Conservation (phyloP, 2,329 filamentous ascomycete species). For the Myriangium duriaei region DNA sequence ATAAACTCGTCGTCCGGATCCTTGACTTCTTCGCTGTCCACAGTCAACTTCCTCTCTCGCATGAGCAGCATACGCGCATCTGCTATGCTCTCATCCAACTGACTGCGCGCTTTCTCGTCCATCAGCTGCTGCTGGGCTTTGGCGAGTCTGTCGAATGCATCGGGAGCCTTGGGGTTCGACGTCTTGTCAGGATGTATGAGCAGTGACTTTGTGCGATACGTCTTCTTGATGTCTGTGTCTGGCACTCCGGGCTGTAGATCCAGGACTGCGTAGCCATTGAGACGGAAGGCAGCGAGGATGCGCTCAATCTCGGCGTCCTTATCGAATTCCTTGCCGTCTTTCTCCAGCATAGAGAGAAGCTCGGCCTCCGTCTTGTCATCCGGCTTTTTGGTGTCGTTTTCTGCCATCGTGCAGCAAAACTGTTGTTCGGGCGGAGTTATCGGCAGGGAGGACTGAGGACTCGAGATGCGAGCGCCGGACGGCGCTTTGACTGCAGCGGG, state of each 20-base stretch:
- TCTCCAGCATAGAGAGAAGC: conserved; percentile 67
- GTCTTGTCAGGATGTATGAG: conserved; percentile 99
- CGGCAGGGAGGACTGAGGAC: too few relatives aligned
- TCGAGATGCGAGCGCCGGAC: too few relatives aligned
- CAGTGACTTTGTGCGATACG: conserved; percentile 95
- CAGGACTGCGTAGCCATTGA: conserved; percentile 80
- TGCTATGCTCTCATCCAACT: conserved; percentile 86
- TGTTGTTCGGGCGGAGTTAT: too few relatives aligned
- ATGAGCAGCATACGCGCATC: conserved; percentile 93
- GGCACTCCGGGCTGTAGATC: conserved; percentile 91
- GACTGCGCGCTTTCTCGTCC: conserved; percentile 81
- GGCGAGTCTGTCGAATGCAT: conserved; percentile 92
- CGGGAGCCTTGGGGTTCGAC: conserved; percentile 75
- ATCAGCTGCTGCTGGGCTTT: conserved; percentile 85
- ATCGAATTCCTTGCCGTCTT: conserved; percentile 78
- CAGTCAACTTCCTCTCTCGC: conserved; percentile 84
- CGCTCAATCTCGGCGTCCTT: conserved; percentile 97
- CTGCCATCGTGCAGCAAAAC: conserved; percentile 39
- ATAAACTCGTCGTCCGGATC: conserved; percentile 60
- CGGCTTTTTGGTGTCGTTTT: conserved; percentile 27
- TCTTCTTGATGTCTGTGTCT: conserved; percentile 88
- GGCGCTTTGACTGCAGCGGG: too few relatives aligned
- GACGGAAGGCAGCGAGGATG: conserved; percentile 79
- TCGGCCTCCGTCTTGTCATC: conserved; percentile 43
- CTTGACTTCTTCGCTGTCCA: conserved; percentile 76